phyloP scores from a whole-genome alignment of 1,139 yeast species.

The Debaryomyces subglobosus region DNA sequence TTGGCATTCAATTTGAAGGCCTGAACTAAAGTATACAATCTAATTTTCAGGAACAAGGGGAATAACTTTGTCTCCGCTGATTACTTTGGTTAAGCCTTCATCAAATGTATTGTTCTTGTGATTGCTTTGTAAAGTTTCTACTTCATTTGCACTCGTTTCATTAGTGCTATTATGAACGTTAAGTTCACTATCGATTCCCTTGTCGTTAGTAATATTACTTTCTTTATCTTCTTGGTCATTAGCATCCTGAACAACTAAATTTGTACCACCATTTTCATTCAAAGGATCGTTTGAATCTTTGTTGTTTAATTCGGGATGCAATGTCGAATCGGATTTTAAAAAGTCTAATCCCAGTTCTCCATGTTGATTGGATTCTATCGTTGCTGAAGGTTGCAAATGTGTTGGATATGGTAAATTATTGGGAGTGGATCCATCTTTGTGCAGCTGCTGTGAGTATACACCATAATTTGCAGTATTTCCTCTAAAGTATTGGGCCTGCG shows the following conservation, averaged over 20 bases:
- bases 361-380: not conserved
- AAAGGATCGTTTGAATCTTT: not conserved
- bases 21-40: not conserved
- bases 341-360: not conserved
- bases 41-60: not conserved
- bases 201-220: not conserved
- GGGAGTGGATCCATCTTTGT: not conserved
- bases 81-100: not conserved
- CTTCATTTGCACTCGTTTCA: slow-evolving; percentile 7
- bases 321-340: not conserved
- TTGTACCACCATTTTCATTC: not conserved
- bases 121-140: slow-evolving; percentile 10
- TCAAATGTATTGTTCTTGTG: not conserved
- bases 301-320: not conserved
- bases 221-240: slow-evolving; percentile 1
- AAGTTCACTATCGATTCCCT: not conserved
- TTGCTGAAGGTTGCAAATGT: slow-evolving; percentile 6
- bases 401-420: slow-evolving; percentile 13
- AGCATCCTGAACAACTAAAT: not conserved
- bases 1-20: not conserved
- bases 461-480: slow-evolving; percentile 21
- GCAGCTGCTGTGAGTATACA: slow-evolving; percentile 18
- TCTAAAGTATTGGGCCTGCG: slow-evolving; percentile 12
- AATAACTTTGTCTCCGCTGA: not conserved
- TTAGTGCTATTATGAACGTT: not conserved